A percentile compares a stretch with the other conserved stretches of the same genome.
Evolutionary conservation across 352 stramenopile species (phyloP).

Genomic region (Blastocystis sp.): DNA sequence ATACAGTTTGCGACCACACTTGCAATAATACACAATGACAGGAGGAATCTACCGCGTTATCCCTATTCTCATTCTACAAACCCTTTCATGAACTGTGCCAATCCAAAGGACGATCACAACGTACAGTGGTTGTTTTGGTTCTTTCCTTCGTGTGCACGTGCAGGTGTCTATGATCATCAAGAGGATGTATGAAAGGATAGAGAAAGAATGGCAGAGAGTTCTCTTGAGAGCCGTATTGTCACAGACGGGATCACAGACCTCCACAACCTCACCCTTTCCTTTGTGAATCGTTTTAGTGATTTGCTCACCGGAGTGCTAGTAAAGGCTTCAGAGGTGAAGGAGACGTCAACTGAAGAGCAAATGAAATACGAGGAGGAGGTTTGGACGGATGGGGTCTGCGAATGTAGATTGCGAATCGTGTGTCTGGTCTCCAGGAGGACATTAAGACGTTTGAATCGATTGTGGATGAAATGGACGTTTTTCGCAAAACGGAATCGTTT

Average conservation of each 20-base stretch:
- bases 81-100: too few species aligned
- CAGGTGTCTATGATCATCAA: neutral
- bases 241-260: neutral
- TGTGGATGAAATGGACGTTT: neutral
- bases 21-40: too few species aligned
- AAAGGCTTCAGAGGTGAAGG: neutral
- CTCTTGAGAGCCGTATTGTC: neutral
- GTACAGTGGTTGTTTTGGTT: too few species aligned
- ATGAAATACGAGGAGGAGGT: neutral
- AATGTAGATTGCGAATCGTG: neutral
- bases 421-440: neutral
- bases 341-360: neutral
- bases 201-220: neutral
- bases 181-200: too few species aligned
- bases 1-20: too few species aligned
- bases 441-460: neutral
- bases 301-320: neutral
- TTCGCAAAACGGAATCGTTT: neutral
- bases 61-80: too few species aligned
- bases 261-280: neutral
- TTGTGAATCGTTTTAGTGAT: neutral
- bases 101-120: too few species aligned
- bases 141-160: too few species aligned
- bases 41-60: too few species aligned
- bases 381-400: neutral